These are phyloP conservation scores for Teunomyces funiuensis DNA, from an alignment of 805 yeast species.

Conservation along the genomic window DNA sequence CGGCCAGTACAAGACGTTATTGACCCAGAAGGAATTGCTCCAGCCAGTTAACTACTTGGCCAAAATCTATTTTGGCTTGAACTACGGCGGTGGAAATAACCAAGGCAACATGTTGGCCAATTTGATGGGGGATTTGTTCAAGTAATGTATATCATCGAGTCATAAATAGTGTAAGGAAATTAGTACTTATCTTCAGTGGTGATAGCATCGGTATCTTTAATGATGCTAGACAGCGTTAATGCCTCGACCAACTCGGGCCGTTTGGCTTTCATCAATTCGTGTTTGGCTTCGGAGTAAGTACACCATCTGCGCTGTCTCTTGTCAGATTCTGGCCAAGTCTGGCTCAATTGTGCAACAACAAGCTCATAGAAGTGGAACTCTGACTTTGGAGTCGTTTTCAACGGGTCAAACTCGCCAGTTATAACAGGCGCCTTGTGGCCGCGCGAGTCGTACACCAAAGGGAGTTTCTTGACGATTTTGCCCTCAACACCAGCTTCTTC, in stretches of 20 bases:
- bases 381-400: constrained; percentile 60
- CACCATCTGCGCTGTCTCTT: constrained; percentile 75
- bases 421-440: constrained; percentile 40
- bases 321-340: constrained; percentile 72
- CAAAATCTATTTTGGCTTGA: constrained; percentile 57
- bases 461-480: constrained; percentile 51
- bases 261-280: constrained; percentile 53
- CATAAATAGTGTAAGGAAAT: not conserved
- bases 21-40: constrained; percentile 34
- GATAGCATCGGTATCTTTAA: constrained; percentile 28
- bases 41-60: constrained; percentile 59
- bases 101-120: constrained; percentile 47
- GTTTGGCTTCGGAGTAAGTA: constrained; percentile 62
- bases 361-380: constrained; percentile 88
- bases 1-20: constrained; percentile 45
- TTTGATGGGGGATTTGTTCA: constrained; percentile 63
- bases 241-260: constrained; percentile 71
- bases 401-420: constrained; percentile 33
- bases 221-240: constrained; percentile 53
- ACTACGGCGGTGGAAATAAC: constrained; percentile 38
- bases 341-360: constrained; percentile 53
- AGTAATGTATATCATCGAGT: constrained; percentile 16
- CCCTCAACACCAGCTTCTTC: constrained; percentile 95
- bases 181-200: not conserved
- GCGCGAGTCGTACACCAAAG: constrained; percentile 60